Percentiles rank a stretch among this genome's conserved stretches.
These are phyloP conservation scores for Candida takata DNA, from an alignment of 805 yeast species.

Conservation along the genomic window DNA sequence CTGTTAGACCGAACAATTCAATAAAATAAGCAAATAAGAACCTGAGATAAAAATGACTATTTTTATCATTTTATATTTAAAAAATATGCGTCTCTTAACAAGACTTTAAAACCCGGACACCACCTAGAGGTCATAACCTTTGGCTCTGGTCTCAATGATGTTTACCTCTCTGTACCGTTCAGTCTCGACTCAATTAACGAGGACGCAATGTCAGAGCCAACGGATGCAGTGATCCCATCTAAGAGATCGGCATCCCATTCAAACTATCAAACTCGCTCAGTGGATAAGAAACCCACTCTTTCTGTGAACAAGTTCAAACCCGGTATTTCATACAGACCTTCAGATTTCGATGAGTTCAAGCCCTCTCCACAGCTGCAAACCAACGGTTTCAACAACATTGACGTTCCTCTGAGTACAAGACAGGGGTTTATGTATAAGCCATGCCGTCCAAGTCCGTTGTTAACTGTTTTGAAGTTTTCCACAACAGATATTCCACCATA, in stretches of 20 bases:
- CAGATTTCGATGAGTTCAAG: slow-evolving; percentile 15
- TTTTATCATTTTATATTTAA: too few relatives aligned
- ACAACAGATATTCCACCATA: slow-evolving; percentile 72
- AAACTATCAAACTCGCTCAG: slow-evolving; percentile 1
- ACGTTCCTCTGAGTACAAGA: slow-evolving; percentile 63
- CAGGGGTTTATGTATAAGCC: slow-evolving; percentile 77
- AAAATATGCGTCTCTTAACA: too few relatives aligned
- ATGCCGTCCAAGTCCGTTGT: slow-evolving; percentile 62
- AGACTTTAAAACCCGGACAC: too few relatives aligned
- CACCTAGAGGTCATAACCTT: too few relatives aligned
- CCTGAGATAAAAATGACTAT: too few relatives aligned
- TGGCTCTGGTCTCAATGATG: too few relatives aligned
- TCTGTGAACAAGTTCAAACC: slow-evolving; percentile 20
- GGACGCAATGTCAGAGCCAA: too few relatives aligned
- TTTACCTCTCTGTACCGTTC: too few relatives aligned
- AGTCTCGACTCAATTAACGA: too few relatives aligned
- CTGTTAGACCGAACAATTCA: too few relatives aligned
- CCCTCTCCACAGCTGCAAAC: slow-evolving; percentile 1
- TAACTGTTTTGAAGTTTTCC: slow-evolving; percentile 53
- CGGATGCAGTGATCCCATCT: not conserved
- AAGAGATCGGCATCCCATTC: slow-evolving; percentile 2
- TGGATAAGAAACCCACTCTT: slow-evolving; percentile 1
- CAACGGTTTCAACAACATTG: slow-evolving; percentile 47
- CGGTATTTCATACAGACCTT: slow-evolving; percentile 16
- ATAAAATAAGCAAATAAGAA: too few relatives aligned